phyloP scores from a whole-genome alignment of 805 yeast species.

The Candida maesae region DNA sequence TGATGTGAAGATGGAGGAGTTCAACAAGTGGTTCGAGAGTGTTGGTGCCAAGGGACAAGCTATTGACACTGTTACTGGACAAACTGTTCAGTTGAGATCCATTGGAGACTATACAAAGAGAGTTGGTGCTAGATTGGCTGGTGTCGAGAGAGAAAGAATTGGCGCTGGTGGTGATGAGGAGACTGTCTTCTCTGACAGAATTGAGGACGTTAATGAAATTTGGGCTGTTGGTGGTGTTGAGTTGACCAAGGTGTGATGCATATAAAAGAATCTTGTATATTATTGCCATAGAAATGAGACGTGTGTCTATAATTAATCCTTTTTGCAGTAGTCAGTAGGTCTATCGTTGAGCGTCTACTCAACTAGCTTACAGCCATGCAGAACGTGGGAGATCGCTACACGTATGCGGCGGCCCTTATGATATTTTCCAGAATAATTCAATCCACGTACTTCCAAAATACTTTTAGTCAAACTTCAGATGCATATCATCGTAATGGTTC shows the following conservation, averaged over 20 bases:
- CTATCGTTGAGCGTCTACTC: too few species aligned
- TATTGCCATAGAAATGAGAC: too few species aligned
- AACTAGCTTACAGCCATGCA: too few species aligned
- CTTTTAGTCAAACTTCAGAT: too few species aligned
- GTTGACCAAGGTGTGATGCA: constrained; percentile 27
- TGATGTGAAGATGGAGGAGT: constrained; percentile 49
- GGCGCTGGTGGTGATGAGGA: constrained; percentile 90
- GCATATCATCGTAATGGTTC: too few species aligned
- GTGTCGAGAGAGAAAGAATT: constrained; percentile 81
- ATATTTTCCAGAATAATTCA: too few species aligned
- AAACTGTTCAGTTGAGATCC: constrained; percentile 63
- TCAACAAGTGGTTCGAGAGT: constrained; percentile 60
- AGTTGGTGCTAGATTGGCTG: constrained; percentile 83
- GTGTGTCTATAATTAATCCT: too few species aligned
- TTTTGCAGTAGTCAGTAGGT: too few species aligned
- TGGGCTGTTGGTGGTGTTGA: constrained; percentile 85
- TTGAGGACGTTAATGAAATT: constrained; percentile 81
- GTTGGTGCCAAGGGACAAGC: constrained; percentile 33
- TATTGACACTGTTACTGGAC: constrained; percentile 40
- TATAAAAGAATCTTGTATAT: neutral
- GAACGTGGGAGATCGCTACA: too few species aligned
- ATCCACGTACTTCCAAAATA: too few species aligned
- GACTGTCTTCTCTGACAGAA: constrained; percentile 76
- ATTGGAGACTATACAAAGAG: constrained; percentile 86
- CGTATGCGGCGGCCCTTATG: too few species aligned